phyloP scores from a whole-genome alignment of 768 basidiomycete species.

The Boletus rufocinnamomeus region DNA sequence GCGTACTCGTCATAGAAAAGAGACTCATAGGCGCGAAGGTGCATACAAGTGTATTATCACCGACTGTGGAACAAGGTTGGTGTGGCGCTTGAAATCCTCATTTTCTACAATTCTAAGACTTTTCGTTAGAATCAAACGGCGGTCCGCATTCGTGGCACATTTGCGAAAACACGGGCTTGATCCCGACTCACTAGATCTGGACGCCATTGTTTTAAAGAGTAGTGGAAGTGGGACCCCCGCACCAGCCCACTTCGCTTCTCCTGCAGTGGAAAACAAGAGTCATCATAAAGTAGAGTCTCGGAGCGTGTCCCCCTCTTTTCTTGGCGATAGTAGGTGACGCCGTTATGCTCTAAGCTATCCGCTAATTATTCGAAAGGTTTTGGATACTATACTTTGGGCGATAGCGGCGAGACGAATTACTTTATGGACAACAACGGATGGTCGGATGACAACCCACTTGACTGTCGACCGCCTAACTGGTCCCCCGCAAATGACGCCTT shows the following conservation, averaged over 20 bases:
- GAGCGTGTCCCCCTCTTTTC: conserved; percentile 8
- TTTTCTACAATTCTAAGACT: conserved; percentile 1
- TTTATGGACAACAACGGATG: conserved; percentile 7
- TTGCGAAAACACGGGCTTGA: conserved; percentile 50
- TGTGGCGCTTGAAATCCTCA: background rate
- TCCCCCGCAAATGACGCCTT: conserved; percentile 1
- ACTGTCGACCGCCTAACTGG: conserved; percentile 9
- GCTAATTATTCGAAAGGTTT: conserved; percentile 19
- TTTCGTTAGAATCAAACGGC: conserved; percentile 59
- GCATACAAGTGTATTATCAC: conserved; percentile 47
- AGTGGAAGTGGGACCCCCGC: conserved; percentile 5
- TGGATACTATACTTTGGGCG: background rate
- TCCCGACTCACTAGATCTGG: conserved; percentile 20
- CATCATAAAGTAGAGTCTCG: conserved; percentile 5
- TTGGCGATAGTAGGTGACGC: conserved; percentile 18
- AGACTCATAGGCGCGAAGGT: conserved; percentile 49
- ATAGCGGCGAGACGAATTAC: background rate
- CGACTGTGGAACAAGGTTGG: conserved; percentile 52
- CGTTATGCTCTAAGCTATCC: background rate
- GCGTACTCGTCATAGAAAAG: conserved; percentile 61
- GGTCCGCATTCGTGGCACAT: conserved; percentile 57
- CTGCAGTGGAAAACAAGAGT: conserved; percentile 1
- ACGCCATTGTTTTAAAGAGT: conserved; percentile 26
- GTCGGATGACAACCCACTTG: conserved; percentile 4
- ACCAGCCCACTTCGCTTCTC: conserved; percentile 16